These are phyloP conservation scores for Ophiostoma ips DNA, from an alignment of 2,329 filamentous ascomycete genomes.

Conservation along the genomic window DNA sequence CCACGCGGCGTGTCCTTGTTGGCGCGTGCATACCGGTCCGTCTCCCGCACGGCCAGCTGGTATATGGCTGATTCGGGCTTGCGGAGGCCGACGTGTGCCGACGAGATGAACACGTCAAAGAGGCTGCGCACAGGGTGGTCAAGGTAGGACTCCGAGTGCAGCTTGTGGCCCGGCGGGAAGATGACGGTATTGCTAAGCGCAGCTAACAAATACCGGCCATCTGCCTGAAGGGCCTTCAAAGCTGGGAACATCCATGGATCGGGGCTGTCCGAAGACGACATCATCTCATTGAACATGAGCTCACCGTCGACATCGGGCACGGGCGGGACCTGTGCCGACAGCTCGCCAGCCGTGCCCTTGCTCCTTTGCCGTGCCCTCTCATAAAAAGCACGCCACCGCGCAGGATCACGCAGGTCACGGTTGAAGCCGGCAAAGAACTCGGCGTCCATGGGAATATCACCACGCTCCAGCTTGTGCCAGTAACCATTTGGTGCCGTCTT, in stretches of 20 bases:
- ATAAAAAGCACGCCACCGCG: constrained; percentile 58
- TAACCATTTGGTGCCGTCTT: constrained; percentile 61
- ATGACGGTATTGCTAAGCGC: constrained; percentile 84
- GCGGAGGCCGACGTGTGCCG: constrained; percentile 71
- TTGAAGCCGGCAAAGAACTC: constrained; percentile 67
- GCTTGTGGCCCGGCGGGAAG: constrained; percentile 62
- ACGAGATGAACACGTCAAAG: constrained; percentile 82
- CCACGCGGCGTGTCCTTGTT: constrained; percentile 30
- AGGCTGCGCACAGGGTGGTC: constrained; percentile 45
- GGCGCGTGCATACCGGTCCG: constrained; percentile 47
- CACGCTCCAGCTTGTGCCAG: constrained; percentile 82
- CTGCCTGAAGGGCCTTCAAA: constrained; percentile 51
- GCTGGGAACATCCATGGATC: constrained; percentile 88
- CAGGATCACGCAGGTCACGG: constrained; percentile 51
- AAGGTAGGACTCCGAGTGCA: constrained; percentile 39
- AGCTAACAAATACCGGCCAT: constrained; percentile 55
- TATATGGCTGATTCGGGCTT: constrained; percentile 84
- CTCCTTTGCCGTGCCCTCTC: constrained; percentile 17
- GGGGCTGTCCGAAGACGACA: constrained; percentile 52
- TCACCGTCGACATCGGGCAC: constrained; percentile 64
- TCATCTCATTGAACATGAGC: constrained; percentile 83
- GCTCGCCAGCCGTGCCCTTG: constrained; percentile 10
- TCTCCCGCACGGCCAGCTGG: constrained; percentile 50
- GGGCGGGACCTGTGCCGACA: constrained; percentile 35
- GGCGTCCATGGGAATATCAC: constrained; percentile 61